Percentiles rank a stretch among this genome's conserved stretches.
Conservation (phyloP, 768 basidiomycete genomes). For the Lentinula boryana region DNA sequence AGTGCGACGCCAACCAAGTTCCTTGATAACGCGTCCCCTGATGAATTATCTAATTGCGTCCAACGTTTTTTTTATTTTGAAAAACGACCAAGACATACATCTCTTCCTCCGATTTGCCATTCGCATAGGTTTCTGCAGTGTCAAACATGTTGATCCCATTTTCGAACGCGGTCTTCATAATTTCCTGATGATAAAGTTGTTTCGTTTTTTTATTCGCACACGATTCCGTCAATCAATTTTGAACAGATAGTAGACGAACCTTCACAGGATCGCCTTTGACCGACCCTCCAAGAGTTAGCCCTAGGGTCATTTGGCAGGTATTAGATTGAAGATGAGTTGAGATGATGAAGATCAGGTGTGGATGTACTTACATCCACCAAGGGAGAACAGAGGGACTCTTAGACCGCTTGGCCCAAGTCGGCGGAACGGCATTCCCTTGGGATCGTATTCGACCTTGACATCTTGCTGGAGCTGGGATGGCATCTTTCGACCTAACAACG, state of each 20-base stretch:
- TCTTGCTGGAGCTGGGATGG: conserved; percentile 1
- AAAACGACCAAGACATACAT: conserved; percentile 37
- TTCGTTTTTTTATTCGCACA: neutral
- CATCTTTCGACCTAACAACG: neutral
- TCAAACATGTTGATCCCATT: conserved; percentile 75
- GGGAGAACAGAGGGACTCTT: conserved; percentile 48
- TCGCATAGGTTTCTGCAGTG: conserved; percentile 59
- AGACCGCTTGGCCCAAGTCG: conserved; percentile 44
- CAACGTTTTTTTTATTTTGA: neutral
- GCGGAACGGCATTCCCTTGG: conserved; percentile 38
- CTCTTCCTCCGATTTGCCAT: conserved; percentile 67
- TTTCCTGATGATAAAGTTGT: conserved; percentile 39
- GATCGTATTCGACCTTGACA: conserved; percentile 22
- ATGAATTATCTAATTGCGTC: neutral
- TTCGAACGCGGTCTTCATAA: conserved; percentile 74
- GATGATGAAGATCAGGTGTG: neutral
- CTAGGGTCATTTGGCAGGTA: conserved; percentile 9
- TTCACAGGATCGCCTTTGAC: conserved; percentile 70
- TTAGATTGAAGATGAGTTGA: neutral
- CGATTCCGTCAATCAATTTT: too few relatives aligned
- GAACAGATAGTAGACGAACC: conserved; percentile 21
- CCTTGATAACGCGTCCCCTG: conserved; percentile 69
- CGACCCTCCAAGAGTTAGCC: conserved; percentile 58
- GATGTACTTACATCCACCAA: conserved; percentile 41
- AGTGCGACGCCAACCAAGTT: conserved; percentile 56